Base-by-base conservation (phyloP, 805 yeast species). In the Spathaspora passalidarum region DNA sequence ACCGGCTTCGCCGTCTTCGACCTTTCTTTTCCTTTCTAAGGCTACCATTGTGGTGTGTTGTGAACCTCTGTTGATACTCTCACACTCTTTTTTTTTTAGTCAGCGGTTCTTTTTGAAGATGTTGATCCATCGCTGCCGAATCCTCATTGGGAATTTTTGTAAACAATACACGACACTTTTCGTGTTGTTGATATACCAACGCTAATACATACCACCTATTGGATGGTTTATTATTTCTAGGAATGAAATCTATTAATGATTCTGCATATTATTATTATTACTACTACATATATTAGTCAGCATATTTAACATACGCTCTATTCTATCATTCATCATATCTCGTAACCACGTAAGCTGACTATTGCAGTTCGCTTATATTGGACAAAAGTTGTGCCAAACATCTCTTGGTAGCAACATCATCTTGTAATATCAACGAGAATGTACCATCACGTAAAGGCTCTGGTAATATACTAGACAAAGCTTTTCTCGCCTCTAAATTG, bases 361-460 rank as follows among this genome's bases (percentile, higher is more conserved):
- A 36, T 20, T 19, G 49, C 50, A 50, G 62, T 26, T 66, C 73
- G 46, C 62, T 66, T 25, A 88, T 73, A 53, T 84, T 85, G 44
- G 84, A 74, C 51, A 92, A 73, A 40, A 94, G 73, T 65, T 91
- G 96, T 2, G 90, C 84, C 49, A 94, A 72, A 60, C 97, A 88
- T 54, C 90, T 79, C 59, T 87, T 89, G 6, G 97, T 89, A 11
- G 91, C 89, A 2, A 81, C 79, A 59, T 92, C 99, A 56, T 92
- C 98, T 56, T 84, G 82, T 45, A 92, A 73, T 2, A 85, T 84
- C 38, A 76, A 72, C 32, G 85, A 79, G 62, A 94, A 91, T 0
- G 98, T 88, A 16, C 88, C 92, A 62, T 88, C 96, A 50, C 88
- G 81, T 56, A 92, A 74, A 2, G 95, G 88, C 55, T 86, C 92